Percentiles rank a stretch among this genome's conserved stretches.
phyloP scores from a whole-genome alignment of 2,329 filamentous ascomycete genomes.

The Alternaria sp. region DNA sequence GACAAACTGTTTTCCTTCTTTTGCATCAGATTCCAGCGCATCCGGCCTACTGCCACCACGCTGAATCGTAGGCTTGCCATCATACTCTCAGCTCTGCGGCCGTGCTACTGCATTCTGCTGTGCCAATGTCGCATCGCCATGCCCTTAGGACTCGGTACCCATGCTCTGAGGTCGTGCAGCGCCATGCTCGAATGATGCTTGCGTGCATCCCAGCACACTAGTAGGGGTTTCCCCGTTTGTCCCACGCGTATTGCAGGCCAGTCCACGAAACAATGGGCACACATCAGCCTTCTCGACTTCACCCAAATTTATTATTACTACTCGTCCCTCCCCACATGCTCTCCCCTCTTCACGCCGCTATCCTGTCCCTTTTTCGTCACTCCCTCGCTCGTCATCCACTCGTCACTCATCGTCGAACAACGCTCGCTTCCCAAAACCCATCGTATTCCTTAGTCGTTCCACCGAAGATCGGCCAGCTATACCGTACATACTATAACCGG shows the following conservation, averaged over 20 bases:
- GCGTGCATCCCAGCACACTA: slow-evolving; percentile 37
- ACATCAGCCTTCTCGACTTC: slow-evolving; percentile 35
- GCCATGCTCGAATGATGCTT: slow-evolving; percentile 38
- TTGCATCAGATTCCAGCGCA: slow-evolving; percentile 19
- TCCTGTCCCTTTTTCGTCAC: slow-evolving; percentile 33
- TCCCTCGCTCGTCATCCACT: slow-evolving; percentile 28
- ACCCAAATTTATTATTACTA: slow-evolving; percentile 43
- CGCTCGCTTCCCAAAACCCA: slow-evolving; percentile 23
- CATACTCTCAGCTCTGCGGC: slow-evolving; percentile 20
- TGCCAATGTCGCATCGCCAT: slow-evolving; percentile 27
- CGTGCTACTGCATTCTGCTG: slow-evolving; percentile 30
- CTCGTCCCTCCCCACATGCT: slow-evolving; percentile 39
- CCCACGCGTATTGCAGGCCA: slow-evolving; percentile 40
- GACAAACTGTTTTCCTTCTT: slow-evolving; percentile 19
- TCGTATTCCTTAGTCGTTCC: slow-evolving; percentile 7
- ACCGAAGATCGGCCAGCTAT: slow-evolving; percentile 20
- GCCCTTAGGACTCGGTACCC: slow-evolving; percentile 29
- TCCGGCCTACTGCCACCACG: slow-evolving; percentile 17
- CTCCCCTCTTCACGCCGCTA: slow-evolving; percentile 21
- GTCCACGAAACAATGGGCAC: slow-evolving; percentile 42
- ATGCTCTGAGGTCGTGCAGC: slow-evolving; percentile 34
- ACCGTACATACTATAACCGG: slow-evolving; percentile 20
- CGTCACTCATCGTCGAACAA: slow-evolving; percentile 19
- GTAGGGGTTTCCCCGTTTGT: slow-evolving; percentile 33
- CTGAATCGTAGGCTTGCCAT: slow-evolving; percentile 1